Percentiles rank a stretch among this genome's conserved stretches.
Conservation (phyloP, 2,329 filamentous ascomycete genomes). For the Penicillium sp. region DNA sequence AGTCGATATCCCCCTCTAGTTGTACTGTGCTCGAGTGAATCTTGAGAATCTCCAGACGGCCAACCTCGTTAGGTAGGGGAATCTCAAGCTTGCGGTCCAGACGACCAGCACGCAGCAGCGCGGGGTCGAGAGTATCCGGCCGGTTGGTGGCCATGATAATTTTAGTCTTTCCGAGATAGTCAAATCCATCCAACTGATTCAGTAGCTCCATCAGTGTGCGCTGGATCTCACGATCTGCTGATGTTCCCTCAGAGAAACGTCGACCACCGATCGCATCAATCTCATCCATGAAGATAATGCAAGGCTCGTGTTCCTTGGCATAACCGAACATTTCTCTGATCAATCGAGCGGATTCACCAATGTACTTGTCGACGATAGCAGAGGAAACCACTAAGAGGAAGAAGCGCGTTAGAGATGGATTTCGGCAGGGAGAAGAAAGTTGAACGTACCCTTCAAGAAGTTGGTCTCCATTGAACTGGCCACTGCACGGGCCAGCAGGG, state of each 20-base stretch:
- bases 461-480: conserved; percentile 97
- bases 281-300: conserved; percentile 99
- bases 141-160: conserved; percentile 99
- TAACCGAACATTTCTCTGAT: conserved; percentile 99
- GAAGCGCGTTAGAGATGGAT: conserved; percentile 12
- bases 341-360: conserved; percentile 93
- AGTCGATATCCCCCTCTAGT: conserved; percentile 93
- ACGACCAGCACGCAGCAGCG: conserved; percentile 86
- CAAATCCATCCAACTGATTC: conserved; percentile 98
- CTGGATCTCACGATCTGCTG: conserved; percentile 96
- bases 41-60: conserved; percentile 94
- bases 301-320: conserved; percentile 98
- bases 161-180: conserved; percentile 99
- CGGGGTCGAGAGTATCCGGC: conserved; percentile 93
- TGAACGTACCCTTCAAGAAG: conserved; percentile 81
- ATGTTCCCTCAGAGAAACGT: conserved; percentile 95
- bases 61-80: conserved; percentile 93
- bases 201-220: conserved; percentile 97
- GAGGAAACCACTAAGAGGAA: conserved; percentile 80
- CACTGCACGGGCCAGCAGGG: conserved; percentile 87
- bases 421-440: background rate
- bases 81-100: conserved; percentile 98
- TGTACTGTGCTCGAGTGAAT: conserved; percentile 88
- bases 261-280: conserved; percentile 98
- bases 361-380: conserved; percentile 99